Evolutionary conservation across 1,139 yeast genomes (phyloP).

Genomic region (Taphrina communis): DNA sequence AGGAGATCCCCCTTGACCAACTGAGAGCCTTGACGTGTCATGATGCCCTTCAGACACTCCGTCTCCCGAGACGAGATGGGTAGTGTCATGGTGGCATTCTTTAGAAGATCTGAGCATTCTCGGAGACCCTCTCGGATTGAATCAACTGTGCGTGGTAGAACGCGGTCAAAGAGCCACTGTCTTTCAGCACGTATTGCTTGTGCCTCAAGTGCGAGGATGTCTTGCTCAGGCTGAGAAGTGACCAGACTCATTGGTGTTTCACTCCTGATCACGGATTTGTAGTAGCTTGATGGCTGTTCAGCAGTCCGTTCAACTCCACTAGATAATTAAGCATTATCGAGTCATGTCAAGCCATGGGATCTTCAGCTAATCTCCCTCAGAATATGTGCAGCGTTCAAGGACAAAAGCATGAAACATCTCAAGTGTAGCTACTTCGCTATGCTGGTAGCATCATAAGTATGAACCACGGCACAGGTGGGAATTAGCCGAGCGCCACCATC

Average conservation of each 20-base stretch:
- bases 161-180: constrained; percentile 34
- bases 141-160: constrained; percentile 30
- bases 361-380: too few species aligned
- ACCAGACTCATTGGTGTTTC: constrained; percentile 16
- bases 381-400: too few species aligned
- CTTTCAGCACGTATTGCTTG: constrained; percentile 23
- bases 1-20: constrained; percentile 40
- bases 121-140: constrained; percentile 22
- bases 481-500: constrained; percentile 9
- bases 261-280: background rate
- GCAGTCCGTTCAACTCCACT: too few species aligned
- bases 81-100: constrained; percentile 30
- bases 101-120: constrained; percentile 34
- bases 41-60: constrained; percentile 39
- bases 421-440: too few species aligned
- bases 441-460: too few species aligned
- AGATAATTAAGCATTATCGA: too few species aligned
- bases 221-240: background rate
- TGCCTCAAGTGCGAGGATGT: constrained; percentile 15
- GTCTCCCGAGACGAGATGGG: constrained; percentile 39
- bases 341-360: too few species aligned
- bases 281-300: too few species aligned
- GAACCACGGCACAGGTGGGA: background rate
- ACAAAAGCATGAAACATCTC: too few species aligned
- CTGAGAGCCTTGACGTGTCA: constrained; percentile 31